Percentiles rank a stretch among this genome's conserved stretches.
phyloP scores from a whole-genome alignment of 2,329 filamentous ascomycete genomes.

The Periconia sp. region DNA sequence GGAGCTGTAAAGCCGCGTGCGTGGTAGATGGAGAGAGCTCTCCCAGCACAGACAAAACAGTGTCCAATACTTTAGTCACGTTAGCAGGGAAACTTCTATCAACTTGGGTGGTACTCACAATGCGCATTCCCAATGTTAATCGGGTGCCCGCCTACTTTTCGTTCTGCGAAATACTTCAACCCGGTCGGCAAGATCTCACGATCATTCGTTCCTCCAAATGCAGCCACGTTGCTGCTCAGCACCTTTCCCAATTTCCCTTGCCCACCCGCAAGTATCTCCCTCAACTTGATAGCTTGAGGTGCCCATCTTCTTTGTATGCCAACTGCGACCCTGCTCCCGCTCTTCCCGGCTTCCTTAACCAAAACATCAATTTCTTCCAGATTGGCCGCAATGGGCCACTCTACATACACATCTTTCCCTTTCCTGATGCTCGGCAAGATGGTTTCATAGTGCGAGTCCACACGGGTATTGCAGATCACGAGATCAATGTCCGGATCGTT shows the following conservation, averaged over 20 bases:
- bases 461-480: slow-evolving; percentile 58
- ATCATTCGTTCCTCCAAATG: slow-evolving; percentile 18
- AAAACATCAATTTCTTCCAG: slow-evolving; percentile 46
- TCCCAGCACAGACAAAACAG: slow-evolving; percentile 50
- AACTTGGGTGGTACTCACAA: slow-evolving; percentile 6
- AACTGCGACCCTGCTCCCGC: slow-evolving; percentile 47
- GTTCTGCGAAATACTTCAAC: slow-evolving; percentile 54
- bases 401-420: slow-evolving; percentile 56
- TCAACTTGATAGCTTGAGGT: slow-evolving; percentile 46
- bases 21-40: slow-evolving; percentile 42
- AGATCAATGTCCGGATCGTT: slow-evolving; percentile 33
- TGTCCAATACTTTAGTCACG: slow-evolving; percentile 40
- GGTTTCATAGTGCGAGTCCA: slow-evolving; percentile 55
- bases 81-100: background rate
- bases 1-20: slow-evolving; percentile 49
- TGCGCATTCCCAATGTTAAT: slow-evolving; percentile 41
- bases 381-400: slow-evolving; percentile 51
- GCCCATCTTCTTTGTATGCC: slow-evolving; percentile 50
- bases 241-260: slow-evolving; percentile 46
- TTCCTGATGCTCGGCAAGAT: slow-evolving; percentile 52
- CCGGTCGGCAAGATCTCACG: slow-evolving; percentile 15
- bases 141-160: slow-evolving; percentile 44
- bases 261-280: slow-evolving; percentile 42
- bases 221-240: slow-evolving; percentile 32
- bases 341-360: slow-evolving; percentile 39